Evolutionary conservation across 2,329 filamentous ascomycete genomes (phyloP), one percentile per base, ranked within the genome.

Genomic region (Aspergillus pseudotamarii): DNA sequence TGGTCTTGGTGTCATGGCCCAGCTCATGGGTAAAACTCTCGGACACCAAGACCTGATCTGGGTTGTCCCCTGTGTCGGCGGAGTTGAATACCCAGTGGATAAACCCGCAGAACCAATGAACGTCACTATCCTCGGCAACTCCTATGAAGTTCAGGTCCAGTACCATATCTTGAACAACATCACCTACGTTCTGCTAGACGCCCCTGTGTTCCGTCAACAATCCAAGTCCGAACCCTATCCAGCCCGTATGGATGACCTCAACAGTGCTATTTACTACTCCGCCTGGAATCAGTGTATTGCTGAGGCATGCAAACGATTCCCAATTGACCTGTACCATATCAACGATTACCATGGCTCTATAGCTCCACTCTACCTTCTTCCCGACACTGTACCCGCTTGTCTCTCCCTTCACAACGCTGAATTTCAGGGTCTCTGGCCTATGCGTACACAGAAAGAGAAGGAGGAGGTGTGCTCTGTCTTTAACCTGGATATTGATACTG

Each of bases 221-320:
- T 85, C 85, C 2, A 85, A 85, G 68, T 79, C 83, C 21, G 86
- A 90, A 65, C 88, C 88, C 0, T 90, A 90, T 69, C 88, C 88
- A 19, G 80, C 87, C 38, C 84, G 88, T 38, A 91, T 91, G 88
- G 88, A 91, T 71, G 88, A 91, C 71, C 80, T 90, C 59, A 86
- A 89, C 65, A 87, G 84, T 66, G 88, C 88, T 12, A 86, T 91
- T 53, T 89, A 89, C 75, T 90, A 90, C 72, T 89, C 86, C 2
- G 87, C 87, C 2, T 91, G 88, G 88, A 91, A 91, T 66, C 86
- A 87, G 73, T 91, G 88, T 72, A 89, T 91, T 68, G 87, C 88
- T 6, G 83, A 88, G 67, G 79, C 87, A 1, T 84, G 89, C 66
- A 83, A 83, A 61, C 84, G 88, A 16, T 91, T 90, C 72, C 83